These are phyloP conservation scores for Penicillium expansum DNA, from an alignment of 2,329 filamentous ascomycete genomes.

Conservation along the genomic window DNA sequence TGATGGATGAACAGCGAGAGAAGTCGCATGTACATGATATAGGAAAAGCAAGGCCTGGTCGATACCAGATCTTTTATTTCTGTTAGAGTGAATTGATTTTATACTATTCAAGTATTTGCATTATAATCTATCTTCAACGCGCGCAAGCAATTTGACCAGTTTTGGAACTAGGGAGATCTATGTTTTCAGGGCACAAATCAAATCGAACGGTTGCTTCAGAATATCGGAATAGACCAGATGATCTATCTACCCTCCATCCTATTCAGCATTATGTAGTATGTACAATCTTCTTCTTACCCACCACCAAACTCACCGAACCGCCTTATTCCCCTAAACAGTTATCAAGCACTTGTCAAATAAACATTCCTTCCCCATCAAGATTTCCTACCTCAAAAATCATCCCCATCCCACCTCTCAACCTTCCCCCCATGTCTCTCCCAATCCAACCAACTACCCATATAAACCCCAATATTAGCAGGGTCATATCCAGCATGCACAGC, in stretches of 20 bases:
- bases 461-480: conserved; percentile 57
- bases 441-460: conserved; percentile 61
- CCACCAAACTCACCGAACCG: no score
- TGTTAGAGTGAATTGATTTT: conserved; percentile 15
- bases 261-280: neutral
- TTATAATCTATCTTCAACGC: neutral
- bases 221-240: neutral
- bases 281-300: neutral
- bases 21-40: conserved; percentile 31
- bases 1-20: conserved; percentile 22
- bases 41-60: conserved; percentile 23
- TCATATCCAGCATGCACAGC: conserved; percentile 74
- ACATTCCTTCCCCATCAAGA: neutral
- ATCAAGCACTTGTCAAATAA: neutral
- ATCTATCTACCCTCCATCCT: neutral
- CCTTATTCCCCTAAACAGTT: neutral
- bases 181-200: neutral
- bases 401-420: conserved; percentile 49
- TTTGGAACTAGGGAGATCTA: neutral
- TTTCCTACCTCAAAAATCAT: conserved; percentile 17
- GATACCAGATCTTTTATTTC: conserved; percentile 23
- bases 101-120: neutral
- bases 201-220: neutral
- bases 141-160: neutral
- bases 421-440: conserved; percentile 73